Evolutionary conservation across 768 basidiomycete species (phyloP).

Genomic region (Leccinum variicolor): DNA sequence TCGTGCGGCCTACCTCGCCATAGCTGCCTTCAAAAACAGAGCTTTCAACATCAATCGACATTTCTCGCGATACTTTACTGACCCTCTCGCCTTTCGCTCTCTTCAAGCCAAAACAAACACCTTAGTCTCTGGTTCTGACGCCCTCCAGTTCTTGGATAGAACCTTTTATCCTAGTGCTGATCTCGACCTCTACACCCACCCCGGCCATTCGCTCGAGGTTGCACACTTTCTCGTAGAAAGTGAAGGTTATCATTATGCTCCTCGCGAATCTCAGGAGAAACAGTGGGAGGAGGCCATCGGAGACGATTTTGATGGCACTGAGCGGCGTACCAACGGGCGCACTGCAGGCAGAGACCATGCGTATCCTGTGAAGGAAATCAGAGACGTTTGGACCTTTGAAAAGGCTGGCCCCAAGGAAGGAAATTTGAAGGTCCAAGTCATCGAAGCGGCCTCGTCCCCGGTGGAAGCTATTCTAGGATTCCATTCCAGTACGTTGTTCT

Average conservation of each 20-base stretch:
- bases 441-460: constrained; percentile 25
- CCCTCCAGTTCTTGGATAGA: constrained; percentile 51
- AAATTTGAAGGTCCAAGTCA: constrained; percentile 38
- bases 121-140: constrained; percentile 52
- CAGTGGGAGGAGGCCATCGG: constrained; percentile 11
- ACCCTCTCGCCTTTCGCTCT: constrained; percentile 39
- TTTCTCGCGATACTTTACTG: constrained; percentile 34
- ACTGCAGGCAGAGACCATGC: accelerated
- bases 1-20: constrained; percentile 9
- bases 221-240: constrained; percentile 31
- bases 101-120: constrained; percentile 42
- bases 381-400: constrained; percentile 25
- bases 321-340: not conserved
- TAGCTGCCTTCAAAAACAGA: constrained; percentile 20
- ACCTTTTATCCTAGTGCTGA: constrained; percentile 43
- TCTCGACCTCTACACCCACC: constrained; percentile 48
- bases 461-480: constrained; percentile 38
- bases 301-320: constrained; percentile 16
- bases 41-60: constrained; percentile 36
- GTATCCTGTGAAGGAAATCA: constrained; percentile 5
- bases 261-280: constrained; percentile 18
- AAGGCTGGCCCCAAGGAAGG: not conserved
- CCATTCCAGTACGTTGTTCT: constrained; percentile 41
- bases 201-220: constrained; percentile 30
- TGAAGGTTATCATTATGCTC: constrained; percentile 31